Evolutionary conservation across 139 green algal species (phyloP), one percentile per base, ranked within the genome.

Genomic region (Chlorella ohadii): DNA sequence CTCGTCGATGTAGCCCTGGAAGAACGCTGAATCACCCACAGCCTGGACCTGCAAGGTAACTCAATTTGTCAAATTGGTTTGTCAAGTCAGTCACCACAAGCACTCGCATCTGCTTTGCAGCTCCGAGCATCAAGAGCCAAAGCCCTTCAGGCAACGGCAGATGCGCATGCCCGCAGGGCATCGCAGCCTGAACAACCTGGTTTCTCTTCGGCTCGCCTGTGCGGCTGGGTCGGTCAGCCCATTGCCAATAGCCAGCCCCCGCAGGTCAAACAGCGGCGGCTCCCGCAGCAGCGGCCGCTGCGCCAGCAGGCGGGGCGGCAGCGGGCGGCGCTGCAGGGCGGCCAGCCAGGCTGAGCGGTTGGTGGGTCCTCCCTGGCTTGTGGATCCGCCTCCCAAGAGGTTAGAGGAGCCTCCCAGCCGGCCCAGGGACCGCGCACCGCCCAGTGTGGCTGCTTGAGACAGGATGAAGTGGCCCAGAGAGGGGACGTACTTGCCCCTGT

Each of bases 221-320:
- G 95, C 90, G 7, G 82, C 82, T 9, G 96, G 95, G 33, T 96
- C 78, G 0, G 95, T 99, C 71, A 98, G 86, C 13, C 96, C 96
- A 84, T 98, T 98, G 72, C 95, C 95, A 63, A 98, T 94, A 0
- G 92, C 92, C 44, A 98, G 74, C 3, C 87, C 87, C 79, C 90
- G 84, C 28, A 96, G 78, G 61, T 94, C 90, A 84, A 96, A 91
- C 4, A 73, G 38, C 28, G 85, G 88, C 36, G 72, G 39, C 12
- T 70, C 64, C 34, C 59, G 55, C 31, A 67, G 38, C 34, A 76
- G 68, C 28, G 72, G 82, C 17, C 57, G 65, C 12, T 31, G 11
- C n/a, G 25, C 59, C 33, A 36, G 27, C 41, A 71, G 36, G 1
- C n/a, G 4, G 65, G 55, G 39, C 68, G 80, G 56, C 47, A 90